Base-by-base conservation (phyloP, 1,139 yeast genomes). In the Diutina ranongensis region DNA sequence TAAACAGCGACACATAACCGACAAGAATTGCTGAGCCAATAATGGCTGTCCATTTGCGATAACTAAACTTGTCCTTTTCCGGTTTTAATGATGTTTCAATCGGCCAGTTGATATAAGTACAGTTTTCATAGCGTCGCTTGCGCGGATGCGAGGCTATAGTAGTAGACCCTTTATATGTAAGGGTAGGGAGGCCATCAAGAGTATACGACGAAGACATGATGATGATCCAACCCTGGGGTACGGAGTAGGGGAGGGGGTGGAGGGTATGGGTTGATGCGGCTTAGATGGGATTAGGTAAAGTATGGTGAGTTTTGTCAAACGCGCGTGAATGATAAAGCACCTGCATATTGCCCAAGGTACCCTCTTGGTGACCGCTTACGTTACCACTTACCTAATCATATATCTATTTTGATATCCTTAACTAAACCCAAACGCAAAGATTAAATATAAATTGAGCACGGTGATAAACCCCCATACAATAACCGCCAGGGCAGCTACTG, bases 1-100 rank as follows among this genome's bases (percentile, higher is more conserved):
- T 69, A 15, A 68, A 55, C 0, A 83, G 72, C 1, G 89, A 77
- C 4, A 75, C 55, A 28, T 77, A 62, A 0, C 94, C 94, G 32
- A 79, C 71, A 1, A 67, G 35, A 1, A 82, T 54, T 2, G 92
- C 78, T 46, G 79, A 71, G 0, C 68, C 52, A 0, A 80, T 61
- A n/a, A 85, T 60, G 0, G 78, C 72, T 2, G 73, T 47, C 94
- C 94, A 84, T 51, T 73, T 72, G 15, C 32, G 31, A 16, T n/a
- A 25, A 25, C 16, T 25, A n/a, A 13, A 38, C 12, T 15, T 18
- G 3, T 22, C 21, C 3, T 12, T 12, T n/a, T n/a, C 12, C 18
- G 42, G 42, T 18, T 25, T 18, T 7, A 25, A n/a, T 32, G 8
- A 21, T 3, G 25, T 25, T 16, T 38, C 42, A 13, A 16, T 19